These are phyloP conservation scores for Ogataea zsoltii DNA, from an alignment of 805 yeast genomes.

Conservation along the genomic window DNA sequence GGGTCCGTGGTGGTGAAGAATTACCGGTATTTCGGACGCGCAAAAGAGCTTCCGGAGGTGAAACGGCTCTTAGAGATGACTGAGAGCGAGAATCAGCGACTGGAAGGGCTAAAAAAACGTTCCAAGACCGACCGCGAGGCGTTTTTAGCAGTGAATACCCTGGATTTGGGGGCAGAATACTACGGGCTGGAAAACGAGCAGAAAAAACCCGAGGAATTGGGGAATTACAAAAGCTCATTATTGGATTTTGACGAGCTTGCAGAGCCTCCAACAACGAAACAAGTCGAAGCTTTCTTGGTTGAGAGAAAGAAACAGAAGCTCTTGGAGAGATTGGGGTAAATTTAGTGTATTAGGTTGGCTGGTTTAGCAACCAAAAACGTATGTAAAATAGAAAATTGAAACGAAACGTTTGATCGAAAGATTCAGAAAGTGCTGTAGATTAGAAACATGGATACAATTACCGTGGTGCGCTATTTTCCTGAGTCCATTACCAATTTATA, in stretches of 20 bases:
- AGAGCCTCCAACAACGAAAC: slow-evolving; percentile 35
- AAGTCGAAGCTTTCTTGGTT: slow-evolving; percentile 49
- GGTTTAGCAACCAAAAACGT: no score
- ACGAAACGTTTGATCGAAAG: no score
- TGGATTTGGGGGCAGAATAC: slow-evolving; percentile 37
- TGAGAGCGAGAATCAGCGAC: slow-evolving; percentile 22
- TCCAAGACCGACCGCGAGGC: slow-evolving; percentile 16
- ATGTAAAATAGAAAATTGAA: no score
- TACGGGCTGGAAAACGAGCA: slow-evolving; percentile 41
- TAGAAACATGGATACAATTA: no score
- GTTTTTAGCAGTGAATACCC: slow-evolving; percentile 12
- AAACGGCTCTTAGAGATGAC: slow-evolving; percentile 43
- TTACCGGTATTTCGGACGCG: slow-evolving; percentile 79
- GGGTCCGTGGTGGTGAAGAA: slow-evolving; percentile 43
- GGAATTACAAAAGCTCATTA: not conserved
- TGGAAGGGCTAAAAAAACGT: slow-evolving; percentile 12
- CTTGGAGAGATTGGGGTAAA: slow-evolving; percentile 37
- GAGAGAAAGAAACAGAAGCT: slow-evolving; percentile 45
- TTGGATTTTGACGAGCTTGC: slow-evolving; percentile 28
- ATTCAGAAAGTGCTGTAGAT: no score
- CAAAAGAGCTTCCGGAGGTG: slow-evolving; percentile 77
- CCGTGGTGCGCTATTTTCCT: no score
- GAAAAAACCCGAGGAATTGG: no score
- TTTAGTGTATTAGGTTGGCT: no score
- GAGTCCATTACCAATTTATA: no score